These are phyloP conservation scores for Annulohypoxylon truncatum DNA, from an alignment of 2,329 filamentous ascomycete species.

Conservation along the genomic window DNA sequence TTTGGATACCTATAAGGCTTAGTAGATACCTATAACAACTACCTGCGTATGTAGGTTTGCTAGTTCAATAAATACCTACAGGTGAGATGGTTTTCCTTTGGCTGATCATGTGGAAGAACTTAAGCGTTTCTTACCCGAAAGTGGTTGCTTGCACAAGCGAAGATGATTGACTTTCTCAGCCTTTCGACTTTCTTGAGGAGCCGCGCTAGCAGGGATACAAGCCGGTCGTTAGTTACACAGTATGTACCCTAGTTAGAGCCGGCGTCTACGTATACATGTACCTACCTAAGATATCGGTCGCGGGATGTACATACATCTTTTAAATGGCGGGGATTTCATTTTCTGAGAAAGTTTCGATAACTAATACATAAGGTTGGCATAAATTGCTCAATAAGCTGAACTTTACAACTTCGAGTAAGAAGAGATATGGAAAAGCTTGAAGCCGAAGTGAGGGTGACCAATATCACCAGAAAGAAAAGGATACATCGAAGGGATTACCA, in stretches of 20 bases:
- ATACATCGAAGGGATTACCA: not conserved
- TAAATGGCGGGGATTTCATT: not conserved
- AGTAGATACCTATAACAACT: too few relatives aligned
- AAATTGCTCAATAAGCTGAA: slow-evolving; percentile 14
- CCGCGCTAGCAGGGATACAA: slow-evolving; percentile 38
- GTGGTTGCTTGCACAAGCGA: slow-evolving; percentile 18
- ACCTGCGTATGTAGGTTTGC: too few relatives aligned
- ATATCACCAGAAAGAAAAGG: too few relatives aligned
- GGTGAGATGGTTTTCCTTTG: not conserved
- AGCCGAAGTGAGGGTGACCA: not conserved
- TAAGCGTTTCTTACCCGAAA: slow-evolving; percentile 18
- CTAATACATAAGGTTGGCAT: slow-evolving; percentile 1
- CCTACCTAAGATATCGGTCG: not conserved
- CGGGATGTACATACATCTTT: not conserved
- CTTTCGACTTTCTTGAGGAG: slow-evolving; percentile 37
- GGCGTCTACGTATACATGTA: not conserved
- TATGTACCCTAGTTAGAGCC: not conserved
- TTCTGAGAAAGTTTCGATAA: not conserved
- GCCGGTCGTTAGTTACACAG: slow-evolving; percentile 10
- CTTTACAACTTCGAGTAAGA: not conserved
- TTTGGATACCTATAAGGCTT: not conserved
- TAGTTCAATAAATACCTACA: not conserved
- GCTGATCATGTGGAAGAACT: slow-evolving; percentile 33
- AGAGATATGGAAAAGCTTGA: not conserved
- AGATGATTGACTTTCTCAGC: slow-evolving; percentile 30